These are phyloP conservation scores for Verticillium longisporum DNA, from an alignment of 2,329 filamentous ascomycete species.

Conservation along the genomic window DNA sequence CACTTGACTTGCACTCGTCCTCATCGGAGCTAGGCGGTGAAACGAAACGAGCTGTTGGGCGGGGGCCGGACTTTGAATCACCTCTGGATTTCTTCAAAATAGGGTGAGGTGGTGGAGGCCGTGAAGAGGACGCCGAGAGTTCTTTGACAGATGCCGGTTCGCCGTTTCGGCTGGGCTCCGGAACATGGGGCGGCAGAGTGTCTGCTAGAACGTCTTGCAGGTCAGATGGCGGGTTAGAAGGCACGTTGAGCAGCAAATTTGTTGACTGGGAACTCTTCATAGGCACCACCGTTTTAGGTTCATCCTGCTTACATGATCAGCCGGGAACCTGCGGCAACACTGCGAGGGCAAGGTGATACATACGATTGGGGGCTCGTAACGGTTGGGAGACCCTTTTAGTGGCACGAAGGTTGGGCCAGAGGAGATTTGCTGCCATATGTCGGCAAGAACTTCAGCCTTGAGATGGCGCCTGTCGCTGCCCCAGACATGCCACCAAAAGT, in stretches of 20 bases:
- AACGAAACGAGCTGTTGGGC: conserved; percentile 55
- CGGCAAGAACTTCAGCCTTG: conserved; percentile 46
- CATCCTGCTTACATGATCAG: neutral
- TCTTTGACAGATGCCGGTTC: conserved; percentile 15
- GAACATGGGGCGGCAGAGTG: neutral
- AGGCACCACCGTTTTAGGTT: neutral
- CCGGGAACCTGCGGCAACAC: neutral
- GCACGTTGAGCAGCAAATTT: neutral
- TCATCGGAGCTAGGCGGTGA: conserved; percentile 44
- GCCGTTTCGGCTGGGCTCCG: neutral
- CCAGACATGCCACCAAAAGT: conserved; percentile 62
- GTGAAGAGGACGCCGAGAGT: conserved; percentile 33
- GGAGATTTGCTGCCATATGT: conserved; percentile 51
- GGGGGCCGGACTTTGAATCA: conserved; percentile 44
- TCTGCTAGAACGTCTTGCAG: neutral
- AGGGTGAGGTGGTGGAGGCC: conserved; percentile 43
- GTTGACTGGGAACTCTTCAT: neutral
- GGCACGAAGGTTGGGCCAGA: conserved; percentile 51
- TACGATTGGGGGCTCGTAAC: conserved; percentile 46
- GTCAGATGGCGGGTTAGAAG: neutral
- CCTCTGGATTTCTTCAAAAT: conserved; percentile 54
- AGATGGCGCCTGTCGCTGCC: conserved; percentile 49
- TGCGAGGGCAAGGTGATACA: neutral
- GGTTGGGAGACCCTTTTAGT: conserved; percentile 43
- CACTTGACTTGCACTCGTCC: conserved; percentile 24